Evolutionary conservation across 148 eudicot species (phyloP), one percentile per base, ranked within the genome.

Genomic region (Camellia japonica): DNA sequence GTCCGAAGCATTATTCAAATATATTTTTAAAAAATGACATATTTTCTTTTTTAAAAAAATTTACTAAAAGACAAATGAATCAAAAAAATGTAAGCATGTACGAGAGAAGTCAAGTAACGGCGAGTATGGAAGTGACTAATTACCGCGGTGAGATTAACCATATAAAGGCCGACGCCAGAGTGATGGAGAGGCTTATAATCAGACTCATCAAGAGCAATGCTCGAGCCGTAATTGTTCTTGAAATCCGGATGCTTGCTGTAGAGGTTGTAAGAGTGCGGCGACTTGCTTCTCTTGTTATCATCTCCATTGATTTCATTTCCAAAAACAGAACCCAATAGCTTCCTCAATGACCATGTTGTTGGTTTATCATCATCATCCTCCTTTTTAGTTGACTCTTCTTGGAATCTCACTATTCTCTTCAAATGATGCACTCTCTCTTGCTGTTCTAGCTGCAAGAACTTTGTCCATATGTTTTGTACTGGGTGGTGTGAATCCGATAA

Each of bases 131-230:
- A 71, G 58, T 3, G 74, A 9, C 2, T 51, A 19, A 49, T 79
- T 95, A 95, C 99, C 90, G 92, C 97, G 0, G 97, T 87, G 44
- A 95, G 90, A 77, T 93, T 93, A 84, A 93, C 99, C 0, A 85
- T 83, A 86, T 86, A 95, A 67, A 95, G 78, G 18, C 97, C 91
- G 3, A 87, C 51, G 54, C 84, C 87, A 0, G 94, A 88, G 38
- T 78, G 83, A 42, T 79, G 69, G 23, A 93, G 94, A 1, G 93
- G 97, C 11, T 73, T 20, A 62, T 90, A 95, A 23, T 83, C 87
- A 13, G 83, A 82, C 62, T 87, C 86, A 43, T 93, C 90, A 61
- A 95, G 63, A 1, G 94, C 92, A 19, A 87, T 58, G 77, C 91
- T 93, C 90, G 88, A 93, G 2, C 98, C 98, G 59, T 91, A 93